Evolutionary conservation across 768 basidiomycete species (phyloP).

Genomic region (Boletus huronensis): DNA sequence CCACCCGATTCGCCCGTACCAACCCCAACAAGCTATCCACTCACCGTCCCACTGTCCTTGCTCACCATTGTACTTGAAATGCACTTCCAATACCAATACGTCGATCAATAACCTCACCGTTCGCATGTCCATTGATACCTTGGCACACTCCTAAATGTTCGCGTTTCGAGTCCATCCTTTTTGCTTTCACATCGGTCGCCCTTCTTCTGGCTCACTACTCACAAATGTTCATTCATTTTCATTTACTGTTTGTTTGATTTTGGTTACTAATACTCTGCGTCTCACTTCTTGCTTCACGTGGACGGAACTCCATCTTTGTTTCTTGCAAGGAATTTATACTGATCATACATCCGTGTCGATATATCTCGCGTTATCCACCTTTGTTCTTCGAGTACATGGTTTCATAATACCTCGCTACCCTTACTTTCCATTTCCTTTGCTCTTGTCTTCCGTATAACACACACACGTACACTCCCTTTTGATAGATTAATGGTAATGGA

Average conservation of each 20-base stretch:
- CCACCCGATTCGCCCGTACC: not conserved
- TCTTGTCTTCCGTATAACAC: slow-evolving; percentile 2
- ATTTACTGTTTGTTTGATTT: not conserved
- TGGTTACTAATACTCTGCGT: not conserved
- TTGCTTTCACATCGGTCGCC: not conserved
- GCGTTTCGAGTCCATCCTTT: slow-evolving; percentile 6
- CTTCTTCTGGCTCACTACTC: not conserved
- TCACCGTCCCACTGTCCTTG: not conserved
- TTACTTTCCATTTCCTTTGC: not conserved
- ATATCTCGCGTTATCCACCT: not conserved
- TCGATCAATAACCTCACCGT: not conserved
- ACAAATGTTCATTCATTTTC: slow-evolving; percentile 1
- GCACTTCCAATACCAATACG: slow-evolving; percentile 8
- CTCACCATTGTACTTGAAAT: slow-evolving; percentile 16
- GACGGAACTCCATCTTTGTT: not conserved
- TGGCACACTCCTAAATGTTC: slow-evolving; percentile 10
- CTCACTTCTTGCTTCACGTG: slow-evolving; percentile 2
- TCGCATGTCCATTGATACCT: slow-evolving; percentile 10
- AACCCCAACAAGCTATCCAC: not conserved
- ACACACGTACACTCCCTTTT: not conserved
- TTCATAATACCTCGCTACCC: not conserved
- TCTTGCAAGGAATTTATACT: slow-evolving; percentile 19
- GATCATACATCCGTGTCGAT: slow-evolving; percentile 7
- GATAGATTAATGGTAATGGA: slow-evolving; percentile 7
- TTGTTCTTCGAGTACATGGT: not conserved